These are phyloP conservation scores for Ilyonectria sp. DNA, from an alignment of 2,329 filamentous ascomycete species.

Conservation along the genomic window DNA sequence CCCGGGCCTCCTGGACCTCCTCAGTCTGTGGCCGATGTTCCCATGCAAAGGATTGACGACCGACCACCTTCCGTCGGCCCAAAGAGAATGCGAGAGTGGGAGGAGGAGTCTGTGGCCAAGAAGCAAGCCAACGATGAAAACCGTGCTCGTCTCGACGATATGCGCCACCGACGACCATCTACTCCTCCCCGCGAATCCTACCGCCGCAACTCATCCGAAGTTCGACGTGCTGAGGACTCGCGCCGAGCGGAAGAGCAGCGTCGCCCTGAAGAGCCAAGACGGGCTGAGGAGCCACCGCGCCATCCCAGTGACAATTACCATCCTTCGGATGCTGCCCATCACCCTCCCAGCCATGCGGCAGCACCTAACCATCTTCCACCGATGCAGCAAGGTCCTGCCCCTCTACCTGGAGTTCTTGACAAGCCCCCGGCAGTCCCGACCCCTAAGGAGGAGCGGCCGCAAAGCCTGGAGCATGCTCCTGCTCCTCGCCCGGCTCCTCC, in stretches of 20 bases:
- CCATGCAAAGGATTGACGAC: constrained; percentile 73
- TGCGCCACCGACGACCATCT: constrained; percentile 83
- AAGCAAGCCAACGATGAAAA: constrained; percentile 92
- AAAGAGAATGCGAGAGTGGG: constrained; percentile 94
- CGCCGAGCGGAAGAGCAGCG: constrained; percentile 75
- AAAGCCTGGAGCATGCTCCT: constrained; percentile 56
- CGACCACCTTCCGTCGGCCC: constrained; percentile 84
- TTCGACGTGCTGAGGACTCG: constrained; percentile 75
- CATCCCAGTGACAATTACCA: constrained; percentile 86
- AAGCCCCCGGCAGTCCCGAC: constrained; percentile 52
- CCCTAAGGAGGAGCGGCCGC: constrained; percentile 73
- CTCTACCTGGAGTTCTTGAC: constrained; percentile 70
- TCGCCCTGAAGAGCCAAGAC: constrained; percentile 71
- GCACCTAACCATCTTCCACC: constrained; percentile 70
- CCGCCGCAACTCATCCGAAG: constrained; percentile 84
- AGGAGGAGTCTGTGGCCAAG: constrained; percentile 84
- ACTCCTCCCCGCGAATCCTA: constrained; percentile 80
- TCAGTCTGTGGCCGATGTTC: constrained; percentile 73
- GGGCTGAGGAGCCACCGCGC: constrained; percentile 75
- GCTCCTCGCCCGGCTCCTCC: constrained; percentile 64
- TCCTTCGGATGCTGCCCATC: constrained; percentile 92
- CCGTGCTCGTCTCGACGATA: constrained; percentile 87
- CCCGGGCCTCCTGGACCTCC: constrained; percentile 67
- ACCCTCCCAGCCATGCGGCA: constrained; percentile 71
- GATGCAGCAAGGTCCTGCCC: constrained; percentile 73